Base-by-base conservation (phyloP, 495 filamentous ascomycete species). In the Penicillium odoratum region DNA sequence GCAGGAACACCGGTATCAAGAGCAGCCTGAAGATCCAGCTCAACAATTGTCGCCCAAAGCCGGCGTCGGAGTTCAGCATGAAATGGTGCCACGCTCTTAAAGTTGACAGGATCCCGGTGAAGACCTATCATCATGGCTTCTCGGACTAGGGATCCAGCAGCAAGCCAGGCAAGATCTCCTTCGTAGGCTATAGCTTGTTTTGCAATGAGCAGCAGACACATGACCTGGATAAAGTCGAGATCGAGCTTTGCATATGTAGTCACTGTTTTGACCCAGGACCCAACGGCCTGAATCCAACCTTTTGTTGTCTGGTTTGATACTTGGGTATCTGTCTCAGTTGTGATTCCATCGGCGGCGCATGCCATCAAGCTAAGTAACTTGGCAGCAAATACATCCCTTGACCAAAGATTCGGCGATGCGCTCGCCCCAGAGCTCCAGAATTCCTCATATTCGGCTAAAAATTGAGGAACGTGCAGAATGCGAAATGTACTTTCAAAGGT, bases 41-140 rank as follows among this genome's bases (percentile, higher is more conserved):
- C 46, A 29, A 48, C 33, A 31, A 56, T 42, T 4, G 54, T 56
- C 6, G 25, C 33, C 54, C 54, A 56, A 40, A 56, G 54, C 16
- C 54, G 15, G 21, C 31, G 46, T 7, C 54, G 54, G 6, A 50
- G 50, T 28, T 56, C 54, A 5, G 45, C 54, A 31, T 31, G 43
- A 28, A 34, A 56, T 4, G 54, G 54, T 7, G 54, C 21, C 11
- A 48, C 18, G 5, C 46, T 3, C 4, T 30, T 40, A 38, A 43
- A 48, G 31, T 34, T 55, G 8, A 21, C 18, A 0, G 57, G 57
- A n/a, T 60, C 57, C 5, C 51, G 28, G 51, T 60, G 57, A 5
- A 60, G 57, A 5, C 57, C 57, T 34, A 60, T 55, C 46, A 55
- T 48, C 21, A 60, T 50, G 4, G 57, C 57, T 11, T 60, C 57